These are phyloP conservation scores for Neoascochyta sp. DNA, from an alignment of 2,329 filamentous ascomycete genomes.

Conservation along the genomic window DNA sequence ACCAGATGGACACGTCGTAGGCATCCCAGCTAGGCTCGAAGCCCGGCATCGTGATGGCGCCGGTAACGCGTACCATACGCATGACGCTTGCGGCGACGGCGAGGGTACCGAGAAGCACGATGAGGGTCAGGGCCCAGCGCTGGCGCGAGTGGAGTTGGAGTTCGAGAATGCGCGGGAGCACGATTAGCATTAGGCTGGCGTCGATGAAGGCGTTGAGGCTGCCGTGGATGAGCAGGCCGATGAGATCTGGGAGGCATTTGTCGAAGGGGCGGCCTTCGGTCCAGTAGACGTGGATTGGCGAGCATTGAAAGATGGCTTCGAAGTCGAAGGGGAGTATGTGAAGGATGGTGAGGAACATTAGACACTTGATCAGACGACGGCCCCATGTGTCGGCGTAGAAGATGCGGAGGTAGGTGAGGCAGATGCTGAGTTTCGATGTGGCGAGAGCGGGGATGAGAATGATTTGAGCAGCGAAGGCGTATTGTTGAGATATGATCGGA, in stretches of 20 bases:
- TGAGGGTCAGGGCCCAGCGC: slow-evolving; percentile 12
- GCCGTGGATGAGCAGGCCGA: slow-evolving; percentile 11
- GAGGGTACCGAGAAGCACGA: slow-evolving; percentile 17
- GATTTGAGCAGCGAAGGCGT: slow-evolving; percentile 17
- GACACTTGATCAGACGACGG: slow-evolving; percentile 12
- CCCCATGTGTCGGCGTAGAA: slow-evolving; percentile 15
- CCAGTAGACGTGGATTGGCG: slow-evolving; percentile 19
- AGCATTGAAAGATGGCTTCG: slow-evolving; percentile 15
- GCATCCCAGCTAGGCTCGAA: slow-evolving; percentile 21
- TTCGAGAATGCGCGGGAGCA: slow-evolving; percentile 15
- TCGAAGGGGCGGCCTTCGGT: slow-evolving; percentile 12
- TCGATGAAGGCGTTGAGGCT: slow-evolving; percentile 15
- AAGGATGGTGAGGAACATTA: slow-evolving; percentile 10
- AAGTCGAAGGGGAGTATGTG: slow-evolving; percentile 12
- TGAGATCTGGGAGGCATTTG: slow-evolving; percentile 14
- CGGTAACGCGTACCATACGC: slow-evolving; percentile 16
- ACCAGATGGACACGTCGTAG: slow-evolving; percentile 25
- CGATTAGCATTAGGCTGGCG: slow-evolving; percentile 17
- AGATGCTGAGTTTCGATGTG: slow-evolving; percentile 21
- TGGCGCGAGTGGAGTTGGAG: slow-evolving; percentile 17
- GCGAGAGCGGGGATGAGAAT: slow-evolving; percentile 14
- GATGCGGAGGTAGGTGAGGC: slow-evolving; percentile 20
- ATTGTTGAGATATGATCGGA: slow-evolving; percentile 12
- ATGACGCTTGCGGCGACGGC: slow-evolving; percentile 16
- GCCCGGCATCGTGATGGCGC: slow-evolving; percentile 6